A percentile compares a stretch with the other conserved stretches of the same genome.
These are phyloP conservation scores for Malus hybrid DNA, from an alignment of 331 rosid species.

Conservation along the genomic window DNA sequence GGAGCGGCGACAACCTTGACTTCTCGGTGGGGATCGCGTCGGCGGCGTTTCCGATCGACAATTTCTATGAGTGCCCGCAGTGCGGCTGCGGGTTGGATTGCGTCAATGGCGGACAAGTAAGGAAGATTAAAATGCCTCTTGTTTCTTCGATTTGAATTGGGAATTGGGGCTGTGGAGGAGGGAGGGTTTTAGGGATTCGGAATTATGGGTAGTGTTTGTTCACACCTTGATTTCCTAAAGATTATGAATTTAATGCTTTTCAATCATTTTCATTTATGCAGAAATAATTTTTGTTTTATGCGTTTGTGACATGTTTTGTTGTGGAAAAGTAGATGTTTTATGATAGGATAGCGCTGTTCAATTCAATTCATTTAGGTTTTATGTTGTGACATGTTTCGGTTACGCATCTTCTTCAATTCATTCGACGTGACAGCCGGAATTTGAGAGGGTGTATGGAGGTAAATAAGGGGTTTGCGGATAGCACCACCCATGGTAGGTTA, in stretches of 20 bases:
- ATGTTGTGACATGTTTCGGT: too few relatives aligned
- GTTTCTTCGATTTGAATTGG: background rate
- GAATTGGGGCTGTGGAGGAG: background rate
- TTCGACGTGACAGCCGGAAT: too few relatives aligned
- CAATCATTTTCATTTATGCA: background rate
- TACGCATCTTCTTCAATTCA: too few relatives aligned
- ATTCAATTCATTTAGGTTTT: too few relatives aligned
- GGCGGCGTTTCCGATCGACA: slow-evolving; percentile 24
- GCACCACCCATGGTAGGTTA: background rate
- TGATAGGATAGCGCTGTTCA: too few relatives aligned
- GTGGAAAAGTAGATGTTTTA: background rate
- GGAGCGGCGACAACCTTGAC: slow-evolving; percentile 5
- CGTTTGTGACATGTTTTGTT: background rate
- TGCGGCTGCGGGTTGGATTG: slow-evolving; percentile 29
- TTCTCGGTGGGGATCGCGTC: slow-evolving; percentile 27
- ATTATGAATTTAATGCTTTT: background rate
- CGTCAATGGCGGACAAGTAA: slow-evolving; percentile 1
- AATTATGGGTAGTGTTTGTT: background rate
- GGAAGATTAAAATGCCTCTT: slow-evolving; percentile 5
- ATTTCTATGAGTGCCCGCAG: slow-evolving; percentile 23
- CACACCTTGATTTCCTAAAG: background rate
- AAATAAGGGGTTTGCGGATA: too few relatives aligned
- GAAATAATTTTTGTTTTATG: background rate
- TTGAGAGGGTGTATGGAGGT: too few relatives aligned
- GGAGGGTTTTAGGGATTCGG: background rate